Evolutionary conservation across 2,329 filamentous ascomycete genomes (phyloP).

Genomic region (Neopestalotiopsis sp.): DNA sequence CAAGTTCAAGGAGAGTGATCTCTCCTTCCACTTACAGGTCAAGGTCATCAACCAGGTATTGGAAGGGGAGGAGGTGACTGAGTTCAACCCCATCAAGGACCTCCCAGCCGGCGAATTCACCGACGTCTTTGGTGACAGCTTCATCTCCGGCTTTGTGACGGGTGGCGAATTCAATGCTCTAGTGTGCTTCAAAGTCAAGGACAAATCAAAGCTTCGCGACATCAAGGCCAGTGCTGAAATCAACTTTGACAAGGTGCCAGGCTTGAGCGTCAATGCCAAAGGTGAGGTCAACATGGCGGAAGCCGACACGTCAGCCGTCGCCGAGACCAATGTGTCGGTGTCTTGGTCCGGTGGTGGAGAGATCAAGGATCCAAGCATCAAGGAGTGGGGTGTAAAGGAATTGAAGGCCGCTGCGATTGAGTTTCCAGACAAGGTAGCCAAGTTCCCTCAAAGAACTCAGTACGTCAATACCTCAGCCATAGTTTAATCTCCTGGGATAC

Average conservation of each 20-base stretch:
- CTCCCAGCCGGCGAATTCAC: background rate
- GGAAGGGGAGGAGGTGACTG: background rate
- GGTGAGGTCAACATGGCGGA: background rate
- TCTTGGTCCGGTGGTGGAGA: background rate
- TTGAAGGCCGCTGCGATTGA: background rate
- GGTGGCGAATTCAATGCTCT: background rate
- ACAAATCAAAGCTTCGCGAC: background rate
- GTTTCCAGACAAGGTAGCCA: background rate
- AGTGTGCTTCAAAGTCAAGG: background rate
- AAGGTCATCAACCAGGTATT: background rate
- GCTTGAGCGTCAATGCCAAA: background rate
- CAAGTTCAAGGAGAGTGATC: conserved; percentile 1
- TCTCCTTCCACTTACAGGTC: background rate
- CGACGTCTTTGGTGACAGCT: background rate
- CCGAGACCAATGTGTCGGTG: background rate
- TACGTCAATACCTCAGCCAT: background rate
- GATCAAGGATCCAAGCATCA: background rate
- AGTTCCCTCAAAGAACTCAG: background rate
- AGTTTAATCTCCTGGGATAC: background rate
- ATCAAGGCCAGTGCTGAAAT: background rate
- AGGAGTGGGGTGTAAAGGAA: background rate
- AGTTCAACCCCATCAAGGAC: background rate
- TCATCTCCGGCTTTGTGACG: background rate
- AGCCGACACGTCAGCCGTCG: background rate
- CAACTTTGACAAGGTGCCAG: background rate